Conservation (phyloP, 352 stramenopile genomes). For the Phytophthora fragariaefolia region DNA sequence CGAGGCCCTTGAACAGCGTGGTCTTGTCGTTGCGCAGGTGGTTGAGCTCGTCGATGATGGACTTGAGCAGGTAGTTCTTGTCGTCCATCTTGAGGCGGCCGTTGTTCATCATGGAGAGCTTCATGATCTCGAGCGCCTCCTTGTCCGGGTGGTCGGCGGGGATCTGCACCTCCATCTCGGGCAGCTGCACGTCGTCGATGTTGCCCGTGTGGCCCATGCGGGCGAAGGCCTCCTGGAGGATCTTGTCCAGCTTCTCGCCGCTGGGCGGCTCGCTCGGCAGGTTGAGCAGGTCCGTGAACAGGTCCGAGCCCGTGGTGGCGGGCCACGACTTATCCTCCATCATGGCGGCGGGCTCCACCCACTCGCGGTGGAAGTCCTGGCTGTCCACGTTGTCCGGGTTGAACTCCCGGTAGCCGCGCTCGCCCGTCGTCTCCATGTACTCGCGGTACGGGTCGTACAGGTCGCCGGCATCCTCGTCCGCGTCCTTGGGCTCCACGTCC, state of each 20-base stretch:
- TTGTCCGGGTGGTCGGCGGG: constrained; percentile 72
- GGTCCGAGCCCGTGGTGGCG: constrained; percentile 72
- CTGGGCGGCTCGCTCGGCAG: constrained; percentile 58
- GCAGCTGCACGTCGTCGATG: constrained; percentile 75
- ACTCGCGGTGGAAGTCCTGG: constrained; percentile 65
- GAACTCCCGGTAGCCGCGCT: constrained; percentile 80
- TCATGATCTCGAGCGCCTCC: constrained; percentile 89
- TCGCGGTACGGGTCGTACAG: constrained; percentile 87
- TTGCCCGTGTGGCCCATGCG: constrained; percentile 77
- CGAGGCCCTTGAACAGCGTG: constrained; percentile 80
- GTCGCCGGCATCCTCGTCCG: constrained; percentile 36
- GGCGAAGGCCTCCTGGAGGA: constrained; percentile 75
- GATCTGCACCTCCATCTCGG: constrained; percentile 75
- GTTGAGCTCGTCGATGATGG: constrained; percentile 83
- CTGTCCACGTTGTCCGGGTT: constrained; percentile 71
- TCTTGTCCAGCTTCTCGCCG: constrained; percentile 71
- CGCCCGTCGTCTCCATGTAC: constrained; percentile 79
- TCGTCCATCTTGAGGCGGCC: constrained; percentile 88
- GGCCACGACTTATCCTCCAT: constrained; percentile 92
- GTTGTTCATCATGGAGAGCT: constrained; percentile 90
- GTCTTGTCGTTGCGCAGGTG: constrained; percentile 88
- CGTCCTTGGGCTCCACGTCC: constrained; percentile 24
- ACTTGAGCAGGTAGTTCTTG: constrained; percentile 89
- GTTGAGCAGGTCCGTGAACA: constrained; percentile 87
- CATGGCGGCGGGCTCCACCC: constrained; percentile 78